These are phyloP conservation scores for Phaeotremella fagi DNA, from an alignment of 768 basidiomycete species.

Conservation along the genomic window DNA sequence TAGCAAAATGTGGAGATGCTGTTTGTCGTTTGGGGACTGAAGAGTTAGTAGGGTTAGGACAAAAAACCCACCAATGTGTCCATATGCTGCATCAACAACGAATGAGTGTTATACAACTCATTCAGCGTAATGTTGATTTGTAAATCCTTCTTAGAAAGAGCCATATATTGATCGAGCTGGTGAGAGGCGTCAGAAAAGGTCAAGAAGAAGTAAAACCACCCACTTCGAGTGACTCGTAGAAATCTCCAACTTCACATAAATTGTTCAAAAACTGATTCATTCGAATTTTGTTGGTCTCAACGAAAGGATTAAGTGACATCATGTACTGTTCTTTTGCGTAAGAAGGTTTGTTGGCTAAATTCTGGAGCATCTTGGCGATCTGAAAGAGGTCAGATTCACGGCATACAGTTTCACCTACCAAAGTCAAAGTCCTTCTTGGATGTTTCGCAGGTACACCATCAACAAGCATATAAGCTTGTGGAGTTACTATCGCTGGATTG, in stretches of 20 bases:
- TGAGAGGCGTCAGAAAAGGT: background rate
- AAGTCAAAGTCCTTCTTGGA: slow-evolving; percentile 87
- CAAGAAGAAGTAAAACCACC: slow-evolving; percentile 22
- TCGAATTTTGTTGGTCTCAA: slow-evolving; percentile 95
- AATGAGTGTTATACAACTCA: slow-evolving; percentile 98
- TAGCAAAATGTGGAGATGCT: slow-evolving; percentile 90
- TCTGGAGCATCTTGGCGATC: slow-evolving; percentile 99
- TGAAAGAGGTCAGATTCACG: slow-evolving; percentile 42
- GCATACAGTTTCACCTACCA: slow-evolving; percentile 53
- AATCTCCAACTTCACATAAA: slow-evolving; percentile 97
- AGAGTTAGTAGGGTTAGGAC: background rate
- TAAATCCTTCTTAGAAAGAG: slow-evolving; percentile 96
- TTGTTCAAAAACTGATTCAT: slow-evolving; percentile 97
- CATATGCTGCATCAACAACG: slow-evolving; percentile 87
- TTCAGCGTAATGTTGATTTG: slow-evolving; percentile 98
- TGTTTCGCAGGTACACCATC: slow-evolving; percentile 97
- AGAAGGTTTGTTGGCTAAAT: slow-evolving; percentile 96
- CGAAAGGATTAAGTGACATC: slow-evolving; percentile 97
- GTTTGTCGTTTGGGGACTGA: slow-evolving; percentile 94
- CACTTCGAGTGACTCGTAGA: slow-evolving; percentile 97
- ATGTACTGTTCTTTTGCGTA: slow-evolving; percentile 98
- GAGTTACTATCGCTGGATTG: slow-evolving; percentile 97
- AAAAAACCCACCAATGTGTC: slow-evolving; percentile 71
- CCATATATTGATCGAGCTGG: slow-evolving; percentile 99
- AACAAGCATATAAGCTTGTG: slow-evolving; percentile 99